Evolutionary conservation across 495 filamentous ascomycete species (phyloP).

Genomic region (Hamigera avellanea): DNA sequence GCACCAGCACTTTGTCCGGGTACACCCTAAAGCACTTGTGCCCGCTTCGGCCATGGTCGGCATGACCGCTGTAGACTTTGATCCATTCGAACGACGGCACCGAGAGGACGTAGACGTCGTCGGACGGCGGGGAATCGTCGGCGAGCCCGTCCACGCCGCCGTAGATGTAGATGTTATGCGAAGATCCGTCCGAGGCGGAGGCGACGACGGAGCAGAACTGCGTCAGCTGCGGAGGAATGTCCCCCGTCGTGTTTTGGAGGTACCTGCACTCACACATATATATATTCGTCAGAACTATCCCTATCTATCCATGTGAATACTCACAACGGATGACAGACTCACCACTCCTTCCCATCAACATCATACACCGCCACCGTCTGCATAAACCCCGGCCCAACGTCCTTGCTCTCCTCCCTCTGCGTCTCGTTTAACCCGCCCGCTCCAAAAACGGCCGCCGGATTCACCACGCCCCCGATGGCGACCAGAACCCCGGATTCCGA

Average conservation of each 20-base stretch:
- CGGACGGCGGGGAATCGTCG: constrained; percentile 24
- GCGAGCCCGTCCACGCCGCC: constrained; percentile 51
- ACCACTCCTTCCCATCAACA: constrained; percentile 40
- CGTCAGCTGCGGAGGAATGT: constrained; percentile 39
- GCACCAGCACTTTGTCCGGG: constrained; percentile 59
- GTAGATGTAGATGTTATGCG: constrained; percentile 66
- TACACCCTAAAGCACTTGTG: constrained; percentile 59
- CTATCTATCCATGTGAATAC: no score
- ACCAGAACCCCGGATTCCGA: constrained; percentile 51
- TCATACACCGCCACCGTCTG: constrained; percentile 58
- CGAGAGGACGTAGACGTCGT: constrained; percentile 65
- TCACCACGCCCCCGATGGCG: constrained; percentile 53
- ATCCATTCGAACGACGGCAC: constrained; percentile 72
- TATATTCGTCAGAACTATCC: no score
- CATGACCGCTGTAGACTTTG: constrained; percentile 37
- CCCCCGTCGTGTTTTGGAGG: constrained; percentile 45
- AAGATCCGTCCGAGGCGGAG: constrained; percentile 45
- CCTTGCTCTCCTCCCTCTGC: constrained; percentile 33
- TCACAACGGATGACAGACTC: not conserved
- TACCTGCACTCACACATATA: constrained; percentile 24
- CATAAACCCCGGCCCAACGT: constrained; percentile 49
- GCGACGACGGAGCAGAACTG: constrained; percentile 58
- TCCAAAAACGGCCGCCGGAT: constrained; percentile 27
- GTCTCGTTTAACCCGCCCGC: constrained; percentile 10
- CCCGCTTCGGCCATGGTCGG: constrained; percentile 40